Conservation (phyloP, 176 grass and related monocot genomes). For the Neostapfia colusana region DNA sequence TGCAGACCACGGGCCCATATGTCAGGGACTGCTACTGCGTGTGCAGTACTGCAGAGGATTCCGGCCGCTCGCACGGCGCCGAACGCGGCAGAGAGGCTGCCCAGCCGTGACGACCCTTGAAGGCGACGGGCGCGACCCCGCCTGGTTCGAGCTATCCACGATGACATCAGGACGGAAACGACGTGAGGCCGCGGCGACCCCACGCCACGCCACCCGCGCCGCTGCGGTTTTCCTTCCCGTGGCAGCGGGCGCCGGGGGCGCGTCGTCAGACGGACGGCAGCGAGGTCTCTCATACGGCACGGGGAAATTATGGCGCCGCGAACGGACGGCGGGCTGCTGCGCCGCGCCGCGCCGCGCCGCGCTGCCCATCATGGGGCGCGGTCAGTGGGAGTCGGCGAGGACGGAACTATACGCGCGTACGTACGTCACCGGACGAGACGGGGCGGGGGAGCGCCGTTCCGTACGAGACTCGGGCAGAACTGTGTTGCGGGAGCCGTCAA, state of each 20-base stretch:
- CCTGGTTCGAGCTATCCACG: too few species aligned
- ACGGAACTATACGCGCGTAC: background rate
- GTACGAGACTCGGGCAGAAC: background rate
- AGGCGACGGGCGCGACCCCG: background rate
- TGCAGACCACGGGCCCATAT: too few species aligned
- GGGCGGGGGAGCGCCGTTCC: background rate
- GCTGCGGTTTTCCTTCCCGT: too few species aligned
- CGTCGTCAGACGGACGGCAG: background rate
- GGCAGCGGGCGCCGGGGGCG: background rate
- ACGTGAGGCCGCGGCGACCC: background rate
- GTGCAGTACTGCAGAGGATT: too few species aligned
- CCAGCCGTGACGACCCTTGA: background rate
- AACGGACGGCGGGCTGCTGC: background rate
- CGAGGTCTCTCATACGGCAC: constrained; percentile 9
- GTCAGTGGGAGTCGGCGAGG: too few species aligned
- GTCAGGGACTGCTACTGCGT: too few species aligned
- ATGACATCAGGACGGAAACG: background rate
- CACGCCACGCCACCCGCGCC: too few species aligned
- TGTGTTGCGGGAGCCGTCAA: background rate
- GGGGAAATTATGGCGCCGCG: constrained; percentile 7
- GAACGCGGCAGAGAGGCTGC: constrained; percentile 1
- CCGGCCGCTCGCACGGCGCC: too few species aligned
- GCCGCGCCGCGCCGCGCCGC: too few species aligned
- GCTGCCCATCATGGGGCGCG: background rate
- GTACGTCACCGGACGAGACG: constrained; percentile 35